A percentile compares a stretch with the other conserved stretches of the same genome.
Conservation (phyloP, 1,284 basidiomycete species). For the Apiotrichum montevideense region DNA sequence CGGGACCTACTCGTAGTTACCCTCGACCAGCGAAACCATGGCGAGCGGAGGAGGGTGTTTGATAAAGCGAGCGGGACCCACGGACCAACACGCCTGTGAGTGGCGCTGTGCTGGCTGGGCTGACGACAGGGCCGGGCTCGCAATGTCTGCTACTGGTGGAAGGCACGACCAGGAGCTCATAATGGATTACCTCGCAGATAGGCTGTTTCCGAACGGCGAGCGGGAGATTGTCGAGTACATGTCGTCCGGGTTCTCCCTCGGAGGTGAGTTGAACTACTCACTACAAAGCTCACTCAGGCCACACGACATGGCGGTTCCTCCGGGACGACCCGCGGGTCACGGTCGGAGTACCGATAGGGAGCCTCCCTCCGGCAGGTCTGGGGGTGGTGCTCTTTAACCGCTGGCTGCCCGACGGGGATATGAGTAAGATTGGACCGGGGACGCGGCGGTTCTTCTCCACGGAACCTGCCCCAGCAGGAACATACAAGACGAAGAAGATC, state of each 20-base stretch:
- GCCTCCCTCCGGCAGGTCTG: conserved; percentile 65
- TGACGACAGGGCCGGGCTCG: background rate
- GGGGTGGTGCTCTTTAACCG: conserved; percentile 51
- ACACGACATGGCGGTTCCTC: conserved; percentile 11
- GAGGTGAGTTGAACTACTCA: conserved; percentile 34
- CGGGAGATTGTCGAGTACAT: conserved; percentile 60
- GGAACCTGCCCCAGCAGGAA: conserved; percentile 29
- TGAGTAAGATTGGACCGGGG: too few relatives aligned
- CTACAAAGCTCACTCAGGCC: conserved; percentile 3
- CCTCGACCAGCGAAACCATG: conserved; percentile 65
- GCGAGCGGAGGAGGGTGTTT: conserved; percentile 52
- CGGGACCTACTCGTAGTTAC: conserved; percentile 41
- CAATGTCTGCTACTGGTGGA: conserved; percentile 48
- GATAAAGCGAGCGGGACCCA: background rate
- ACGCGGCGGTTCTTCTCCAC: too few relatives aligned
- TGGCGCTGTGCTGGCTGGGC: background rate
- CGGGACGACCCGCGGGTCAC: conserved; percentile 57
- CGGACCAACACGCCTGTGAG: background rate
- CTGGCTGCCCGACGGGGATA: background rate
- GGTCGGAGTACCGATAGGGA: conserved; percentile 65
- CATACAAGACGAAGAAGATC: conserved; percentile 62
- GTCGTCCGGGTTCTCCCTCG: conserved; percentile 47
- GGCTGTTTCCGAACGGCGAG: conserved; percentile 63
- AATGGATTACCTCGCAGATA: conserved; percentile 66
- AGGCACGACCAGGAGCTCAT: conserved; percentile 67